phyloP scores from a whole-genome alignment of 1,139 yeast species.

The Blastobotrys buckinghamii region DNA sequence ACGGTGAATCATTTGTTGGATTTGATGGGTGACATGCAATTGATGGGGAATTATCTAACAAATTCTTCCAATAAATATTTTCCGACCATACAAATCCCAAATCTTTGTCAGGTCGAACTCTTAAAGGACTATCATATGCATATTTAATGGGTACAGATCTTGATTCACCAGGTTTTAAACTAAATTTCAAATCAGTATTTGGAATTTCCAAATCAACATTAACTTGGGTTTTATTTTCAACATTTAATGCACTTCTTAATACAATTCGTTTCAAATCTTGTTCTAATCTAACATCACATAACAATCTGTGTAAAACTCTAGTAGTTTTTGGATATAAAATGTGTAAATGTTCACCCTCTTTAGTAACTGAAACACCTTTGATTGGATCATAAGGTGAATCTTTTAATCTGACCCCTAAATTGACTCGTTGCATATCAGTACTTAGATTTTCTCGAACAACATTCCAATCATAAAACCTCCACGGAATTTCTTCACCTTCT shows the following conservation, averaged over 20 bases:
- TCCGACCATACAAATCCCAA: conserved; percentile 65
- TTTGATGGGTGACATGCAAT: conserved; percentile 50
- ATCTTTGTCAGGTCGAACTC: conserved; percentile 55
- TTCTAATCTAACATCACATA: conserved; percentile 63
- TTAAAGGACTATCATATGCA: conserved; percentile 54
- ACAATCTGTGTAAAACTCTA: conserved; percentile 65
- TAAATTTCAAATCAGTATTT: conserved; percentile 15
- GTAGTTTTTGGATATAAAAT: conserved; percentile 57
- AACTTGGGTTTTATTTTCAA: conserved; percentile 61
- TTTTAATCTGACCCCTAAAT: conserved; percentile 54
- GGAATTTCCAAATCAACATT: conserved; percentile 21
- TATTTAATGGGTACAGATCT: conserved; percentile 67
- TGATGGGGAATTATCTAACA: conserved; percentile 47
- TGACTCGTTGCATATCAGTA: conserved; percentile 54
- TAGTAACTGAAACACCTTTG: conserved; percentile 56
- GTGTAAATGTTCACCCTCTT: conserved; percentile 79
- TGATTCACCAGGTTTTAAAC: conserved; percentile 48
- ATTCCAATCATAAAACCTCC: conserved; percentile 97
- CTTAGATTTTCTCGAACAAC: conserved; percentile 73
- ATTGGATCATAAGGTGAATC: conserved; percentile 52
- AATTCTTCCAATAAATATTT: conserved; percentile 57
- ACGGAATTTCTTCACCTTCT: conserved; percentile 53
- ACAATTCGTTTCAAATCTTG: conserved; percentile 72
- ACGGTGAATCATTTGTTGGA: conserved; percentile 30
- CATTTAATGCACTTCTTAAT: conserved; percentile 65